Conservation (phyloP, 2,329 filamentous ascomycete species). For the Chalaropsis ovoidea region DNA sequence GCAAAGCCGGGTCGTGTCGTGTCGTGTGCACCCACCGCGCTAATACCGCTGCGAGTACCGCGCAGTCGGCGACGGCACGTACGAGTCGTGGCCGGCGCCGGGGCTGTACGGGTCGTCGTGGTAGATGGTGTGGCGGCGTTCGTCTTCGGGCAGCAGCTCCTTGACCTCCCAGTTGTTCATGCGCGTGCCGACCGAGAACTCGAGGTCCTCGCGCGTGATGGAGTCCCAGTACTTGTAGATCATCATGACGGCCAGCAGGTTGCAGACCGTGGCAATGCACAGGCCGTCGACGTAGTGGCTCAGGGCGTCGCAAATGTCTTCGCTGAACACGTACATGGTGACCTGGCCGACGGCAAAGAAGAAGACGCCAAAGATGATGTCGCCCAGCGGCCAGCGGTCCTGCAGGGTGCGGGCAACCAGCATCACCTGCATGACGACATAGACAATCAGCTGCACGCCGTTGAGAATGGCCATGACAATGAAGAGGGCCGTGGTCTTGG, state of each 20-base stretch:
- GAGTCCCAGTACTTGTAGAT: constrained; percentile 99
- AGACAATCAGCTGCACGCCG: constrained; percentile 74
- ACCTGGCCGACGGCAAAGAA: constrained; percentile 91
- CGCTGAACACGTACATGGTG: constrained; percentile 80
- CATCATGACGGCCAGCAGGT: constrained; percentile 96
- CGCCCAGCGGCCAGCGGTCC: constrained; percentile 88
- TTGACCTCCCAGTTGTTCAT: constrained; percentile 99
- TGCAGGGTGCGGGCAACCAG: constrained; percentile 83
- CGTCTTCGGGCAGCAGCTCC: constrained; percentile 72
- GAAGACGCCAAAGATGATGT: constrained; percentile 80
- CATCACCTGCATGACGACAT: constrained; percentile 76
- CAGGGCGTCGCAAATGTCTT: constrained; percentile 69
- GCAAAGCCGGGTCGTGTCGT: too few relatives aligned
- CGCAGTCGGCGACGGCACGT: constrained; percentile 11
- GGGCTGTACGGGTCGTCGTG: constrained; percentile 56
- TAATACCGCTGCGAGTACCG: constrained; percentile 24
- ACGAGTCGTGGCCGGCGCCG: constrained; percentile 28
- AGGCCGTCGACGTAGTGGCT: constrained; percentile 90
- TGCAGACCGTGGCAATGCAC: constrained; percentile 90
- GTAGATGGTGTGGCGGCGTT: constrained; percentile 63
- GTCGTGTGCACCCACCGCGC: too few relatives aligned
- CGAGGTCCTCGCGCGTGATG: constrained; percentile 94
- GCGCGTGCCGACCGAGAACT: constrained; percentile 92
- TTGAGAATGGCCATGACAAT: constrained; percentile 87
- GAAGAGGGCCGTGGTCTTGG: constrained; percentile 80